These are phyloP conservation scores for Phyllosticta citrichinensis DNA, from an alignment of 2,329 filamentous ascomycete genomes.

Conservation along the genomic window DNA sequence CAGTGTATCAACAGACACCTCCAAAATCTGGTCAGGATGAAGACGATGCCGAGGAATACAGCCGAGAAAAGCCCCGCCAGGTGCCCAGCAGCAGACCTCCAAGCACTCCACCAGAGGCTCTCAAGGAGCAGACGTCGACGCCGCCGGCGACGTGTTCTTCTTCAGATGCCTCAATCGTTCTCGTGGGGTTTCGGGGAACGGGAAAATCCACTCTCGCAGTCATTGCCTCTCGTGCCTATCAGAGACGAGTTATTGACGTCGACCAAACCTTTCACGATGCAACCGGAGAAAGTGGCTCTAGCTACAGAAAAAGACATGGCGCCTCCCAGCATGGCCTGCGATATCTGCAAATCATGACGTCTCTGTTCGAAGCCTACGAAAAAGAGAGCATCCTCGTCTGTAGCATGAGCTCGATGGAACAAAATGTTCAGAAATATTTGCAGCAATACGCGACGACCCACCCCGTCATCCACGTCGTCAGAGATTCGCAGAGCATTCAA, in stretches of 20 bases:
- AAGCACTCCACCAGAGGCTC: neutral
- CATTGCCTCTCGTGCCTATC: slow-evolving; percentile 62
- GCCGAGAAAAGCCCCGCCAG: neutral
- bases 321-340: slow-evolving; percentile 51
- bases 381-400: slow-evolving; percentile 60
- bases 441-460: slow-evolving; percentile 53
- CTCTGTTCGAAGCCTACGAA: slow-evolving; percentile 48
- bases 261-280: slow-evolving; percentile 58
- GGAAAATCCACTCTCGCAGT: slow-evolving; percentile 69
- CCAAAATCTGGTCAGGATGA: neutral
- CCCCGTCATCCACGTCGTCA: slow-evolving; percentile 60
- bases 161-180: slow-evolving; percentile 57
- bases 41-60: neutral
- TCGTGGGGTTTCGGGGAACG: slow-evolving; percentile 62
- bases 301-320: slow-evolving; percentile 55
- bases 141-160: slow-evolving; percentile 36
- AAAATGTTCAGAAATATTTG: slow-evolving; percentile 49
- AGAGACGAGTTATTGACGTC: slow-evolving; percentile 57
- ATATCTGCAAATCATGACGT: slow-evolving; percentile 52
- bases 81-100: neutral
- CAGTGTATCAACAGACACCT: neutral
- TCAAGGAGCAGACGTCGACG: neutral
- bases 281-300: slow-evolving; percentile 51
- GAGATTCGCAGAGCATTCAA: slow-evolving; percentile 56
- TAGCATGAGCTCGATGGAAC: slow-evolving; percentile 58